Base-by-base conservation (phyloP, 768 basidiomycete species). In the Russula lepida region DNA sequence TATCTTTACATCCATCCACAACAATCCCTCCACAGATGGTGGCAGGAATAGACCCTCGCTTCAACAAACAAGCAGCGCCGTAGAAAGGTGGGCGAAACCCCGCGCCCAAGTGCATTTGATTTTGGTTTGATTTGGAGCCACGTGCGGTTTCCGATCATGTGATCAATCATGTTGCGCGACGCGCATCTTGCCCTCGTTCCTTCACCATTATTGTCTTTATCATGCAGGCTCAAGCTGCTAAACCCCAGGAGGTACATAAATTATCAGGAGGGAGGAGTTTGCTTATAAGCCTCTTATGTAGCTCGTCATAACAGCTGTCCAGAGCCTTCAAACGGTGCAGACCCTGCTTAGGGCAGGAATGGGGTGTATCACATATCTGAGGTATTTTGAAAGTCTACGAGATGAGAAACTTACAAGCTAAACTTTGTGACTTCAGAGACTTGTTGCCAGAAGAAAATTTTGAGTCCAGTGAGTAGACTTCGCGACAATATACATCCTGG, bases 381-480 rank as follows among this genome's bases (percentile, higher is more conserved):
- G 89, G 89, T 84, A 65, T 19, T 35, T 15, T 23, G 53, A 53
- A 51, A 17, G 57, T 66, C 41, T 7, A 25, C 50, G 44, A 47
- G 11, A 55, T 62, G 61, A 54, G 68, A 23, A 64, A 50, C 60
- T 32, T 33, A 15, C 30, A 33, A 58, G 55, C 11, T 64, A 37
- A 21, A 65, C 13, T 3, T 56, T 12, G 54, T 54, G 41, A 6
- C 28, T 8, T 4, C 53, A 91, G 89, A 68, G 85, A 88, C 67
- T 71, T 92, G 9, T 77, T 92, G 9, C 89, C 89, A 6, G 83
- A 84, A 44, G 89, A 91, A 56, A 91, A 91, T 69, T 92, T 91
- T 86, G 63, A 54, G 73, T 60, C 25, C 21, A 43, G 28, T 17
- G 50, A 56, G 21, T 44, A 47, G 27, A 27, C 41, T 32, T 39